These are phyloP conservation scores for Stephania japonica DNA, from an alignment of 164 flowering plant genomes.

Conservation along the genomic window DNA sequence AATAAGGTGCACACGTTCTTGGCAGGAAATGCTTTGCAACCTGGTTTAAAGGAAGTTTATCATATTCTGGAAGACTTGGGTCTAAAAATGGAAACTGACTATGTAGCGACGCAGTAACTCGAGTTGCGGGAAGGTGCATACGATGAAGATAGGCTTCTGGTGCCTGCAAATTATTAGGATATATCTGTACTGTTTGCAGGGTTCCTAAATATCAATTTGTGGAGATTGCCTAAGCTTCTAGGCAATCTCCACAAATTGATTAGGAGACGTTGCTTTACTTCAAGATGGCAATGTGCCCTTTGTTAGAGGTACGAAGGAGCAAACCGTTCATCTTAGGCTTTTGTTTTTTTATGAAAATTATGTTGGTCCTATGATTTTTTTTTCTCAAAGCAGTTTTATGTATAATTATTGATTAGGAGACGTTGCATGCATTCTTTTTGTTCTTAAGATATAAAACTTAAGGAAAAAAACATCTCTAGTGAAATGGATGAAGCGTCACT, in stretches of 20 bases:
- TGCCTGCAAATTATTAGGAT: constrained; percentile 16
- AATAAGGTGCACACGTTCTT: constrained; percentile 52
- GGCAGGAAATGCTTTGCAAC: constrained; percentile 37
- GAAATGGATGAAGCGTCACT: too few species aligned
- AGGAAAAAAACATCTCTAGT: too few species aligned
- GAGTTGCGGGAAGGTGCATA: constrained; percentile 18
- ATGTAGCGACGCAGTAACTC: constrained; percentile 17
- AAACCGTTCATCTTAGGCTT: constrained; percentile 15
- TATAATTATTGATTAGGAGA: background rate
- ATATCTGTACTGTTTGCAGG: constrained; percentile 15
- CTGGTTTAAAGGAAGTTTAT: constrained; percentile 33
- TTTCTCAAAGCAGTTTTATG: too few species aligned
- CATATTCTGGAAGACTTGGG: constrained; percentile 37
- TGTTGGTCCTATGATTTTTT: background rate
- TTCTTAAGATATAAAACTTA: too few species aligned
- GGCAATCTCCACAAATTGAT: too few species aligned
- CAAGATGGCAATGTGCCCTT: constrained; percentile 12
- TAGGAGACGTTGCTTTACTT: too few species aligned
- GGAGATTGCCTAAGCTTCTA: constrained; percentile 19
- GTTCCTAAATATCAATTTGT: constrained; percentile 13
- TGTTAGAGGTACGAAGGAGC: constrained; percentile 17
- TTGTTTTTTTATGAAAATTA: constrained; percentile 16
- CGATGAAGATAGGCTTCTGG: constrained; percentile 18
- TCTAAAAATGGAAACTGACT: constrained; percentile 37
- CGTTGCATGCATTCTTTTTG: background rate